Base-by-base conservation (phyloP, 2,329 filamentous ascomycete species). In the Penicillium griseofulvum region DNA sequence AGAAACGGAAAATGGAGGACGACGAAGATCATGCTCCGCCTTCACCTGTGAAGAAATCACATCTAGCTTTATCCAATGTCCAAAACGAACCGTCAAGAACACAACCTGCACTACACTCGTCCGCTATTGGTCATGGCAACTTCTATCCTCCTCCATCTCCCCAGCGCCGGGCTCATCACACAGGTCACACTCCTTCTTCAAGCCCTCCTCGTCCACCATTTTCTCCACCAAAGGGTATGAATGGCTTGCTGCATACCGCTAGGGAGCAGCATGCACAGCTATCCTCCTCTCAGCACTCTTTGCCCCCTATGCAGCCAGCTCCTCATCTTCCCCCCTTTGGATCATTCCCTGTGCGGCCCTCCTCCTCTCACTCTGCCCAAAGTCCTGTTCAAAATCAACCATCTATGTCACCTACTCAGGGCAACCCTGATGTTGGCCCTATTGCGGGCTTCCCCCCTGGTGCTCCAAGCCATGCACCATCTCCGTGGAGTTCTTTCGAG, bases 321-420 rank as follows among this genome's bases (percentile, higher is more conserved):
- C 68, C 62, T 37, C 72, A 69, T 45, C 60, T 69, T 17, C 69
- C 72, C 42, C 63, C 62, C 0, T 59, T 68, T 44, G 60, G 65
- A 31, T 64, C 73, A n/a, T 71, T 74, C 50, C 60, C 69, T 42
- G 70, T 65, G 31, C 74, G 74, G 36, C 74, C 75, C n/a, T 70
- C 72, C 17, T 76, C 76, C 5, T 74, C 75, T 39, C 73, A 78
- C 52, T 74, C 74, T 24, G 59, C 63, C 7, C 68, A 71, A 41
- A 70, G 66, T 45, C 68, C 65, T 33, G 71, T 78, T 19, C 71
- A 78, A 44, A 78, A 77, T 52, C 74, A 72, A 14, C 76, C 77
- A 1, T 74, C 76, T 1, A 77, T 79, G 71, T 79, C 78, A 19
- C 77, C 78, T 22, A 76, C 80, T 52, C 65, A 81, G 70, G 71